Evolutionary conservation across 1,139 yeast species (phyloP).

Genomic region (Candida glucosophila): DNA sequence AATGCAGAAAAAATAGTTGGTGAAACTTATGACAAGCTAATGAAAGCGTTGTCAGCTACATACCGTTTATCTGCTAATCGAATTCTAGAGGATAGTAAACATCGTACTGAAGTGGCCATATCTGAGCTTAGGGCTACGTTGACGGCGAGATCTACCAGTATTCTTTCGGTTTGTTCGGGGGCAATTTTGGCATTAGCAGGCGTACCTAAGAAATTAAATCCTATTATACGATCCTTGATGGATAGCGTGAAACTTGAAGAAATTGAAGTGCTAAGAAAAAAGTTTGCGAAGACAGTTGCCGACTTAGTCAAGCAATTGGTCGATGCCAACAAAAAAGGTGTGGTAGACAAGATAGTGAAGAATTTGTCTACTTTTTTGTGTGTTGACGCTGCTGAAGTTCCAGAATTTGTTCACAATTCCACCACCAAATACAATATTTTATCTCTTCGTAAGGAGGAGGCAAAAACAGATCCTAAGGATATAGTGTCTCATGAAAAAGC

Average conservation of each 20-base stretch:
- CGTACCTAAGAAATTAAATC: conserved; percentile 80
- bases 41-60: conserved; percentile 59
- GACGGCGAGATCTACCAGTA: conserved; percentile 48
- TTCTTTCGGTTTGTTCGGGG: conserved; percentile 70
- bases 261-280: conserved; percentile 52
- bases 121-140: conserved; percentile 57
- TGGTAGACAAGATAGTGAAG: conserved; percentile 81
- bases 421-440: conserved; percentile 49
- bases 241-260: conserved; percentile 82
- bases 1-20: conserved; percentile 65
- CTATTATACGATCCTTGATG: conserved; percentile 85
- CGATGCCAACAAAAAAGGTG: conserved; percentile 50
- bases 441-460: conserved; percentile 76
- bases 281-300: conserved; percentile 67
- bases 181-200: conserved; percentile 56
- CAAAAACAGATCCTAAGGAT: conserved; percentile 60
- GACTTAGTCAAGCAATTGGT: conserved; percentile 52
- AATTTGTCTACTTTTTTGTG: conserved; percentile 90
- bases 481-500: conserved; percentile 55
- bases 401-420: conserved; percentile 74
- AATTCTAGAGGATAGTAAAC: conserved; percentile 72
- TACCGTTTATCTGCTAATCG: conserved; percentile 65
- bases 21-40: conserved; percentile 59
- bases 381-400: conserved; percentile 93
- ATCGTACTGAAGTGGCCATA: conserved; percentile 57